A percentile compares a stretch with the other conserved stretches of the same genome.
phyloP scores from a whole-genome alignment of 2,329 filamentous ascomycete genomes.

The Colletotrichum sp. region DNA sequence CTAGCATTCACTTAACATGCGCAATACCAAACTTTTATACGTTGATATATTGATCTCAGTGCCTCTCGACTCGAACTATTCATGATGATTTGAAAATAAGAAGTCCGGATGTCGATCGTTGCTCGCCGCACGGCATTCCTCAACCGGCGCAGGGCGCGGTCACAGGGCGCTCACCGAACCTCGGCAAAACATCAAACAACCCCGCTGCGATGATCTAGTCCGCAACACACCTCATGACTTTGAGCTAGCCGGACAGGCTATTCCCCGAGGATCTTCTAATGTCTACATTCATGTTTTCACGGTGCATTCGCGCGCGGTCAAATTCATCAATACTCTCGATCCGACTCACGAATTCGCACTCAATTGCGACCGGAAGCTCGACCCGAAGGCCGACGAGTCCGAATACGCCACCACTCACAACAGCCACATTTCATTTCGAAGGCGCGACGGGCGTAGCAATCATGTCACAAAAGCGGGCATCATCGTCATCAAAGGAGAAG shows the following conservation, averaged over 20 bases:
- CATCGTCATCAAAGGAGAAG: constrained; percentile 24
- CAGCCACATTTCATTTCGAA: neutral
- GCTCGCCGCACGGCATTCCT: neutral
- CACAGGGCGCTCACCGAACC: constrained; percentile 15
- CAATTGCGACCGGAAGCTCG: neutral
- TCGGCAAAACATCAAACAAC: constrained; percentile 17
- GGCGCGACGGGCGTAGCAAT: neutral
- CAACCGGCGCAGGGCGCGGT: neutral
- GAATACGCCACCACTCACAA: neutral
- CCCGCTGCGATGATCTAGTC: neutral
- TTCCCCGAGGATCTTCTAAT: neutral
- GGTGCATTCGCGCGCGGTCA: neutral
- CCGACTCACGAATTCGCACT: neutral
- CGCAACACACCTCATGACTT: neutral
- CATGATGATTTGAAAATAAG: neutral
- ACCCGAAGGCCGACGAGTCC: neutral
- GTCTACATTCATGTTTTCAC: neutral
- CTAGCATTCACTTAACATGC: neutral
- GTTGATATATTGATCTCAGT: neutral
- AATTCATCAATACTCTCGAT: neutral
- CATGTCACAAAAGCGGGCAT: constrained; percentile 16
- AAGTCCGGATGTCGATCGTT: neutral
- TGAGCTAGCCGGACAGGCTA: neutral
- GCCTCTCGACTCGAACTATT: neutral
- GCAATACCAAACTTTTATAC: neutral